Conservation (phyloP, 345 rosid genomes). For the Gossypium thurberi region DNA sequence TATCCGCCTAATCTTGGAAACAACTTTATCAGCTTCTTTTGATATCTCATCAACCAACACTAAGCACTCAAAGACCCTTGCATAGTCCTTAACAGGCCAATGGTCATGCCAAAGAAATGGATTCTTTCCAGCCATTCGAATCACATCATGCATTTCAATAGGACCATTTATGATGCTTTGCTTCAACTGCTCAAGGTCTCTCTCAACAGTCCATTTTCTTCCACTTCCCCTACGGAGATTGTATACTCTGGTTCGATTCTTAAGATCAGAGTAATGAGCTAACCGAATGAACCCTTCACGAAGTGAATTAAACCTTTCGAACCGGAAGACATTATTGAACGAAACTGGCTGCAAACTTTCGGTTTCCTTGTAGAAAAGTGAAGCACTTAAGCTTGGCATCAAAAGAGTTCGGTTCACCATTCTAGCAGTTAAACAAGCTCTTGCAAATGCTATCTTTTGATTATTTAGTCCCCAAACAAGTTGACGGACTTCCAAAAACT, state of each 20-base stretch:
- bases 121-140: conserved; percentile 56
- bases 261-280: conserved; percentile 52
- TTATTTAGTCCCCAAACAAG: conserved; percentile 97
- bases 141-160: conserved; percentile 53
- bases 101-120: conserved; percentile 98
- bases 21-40: conserved; percentile 73
- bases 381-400: conserved; percentile 90
- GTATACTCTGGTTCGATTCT: conserved; percentile 32
- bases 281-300: conserved; percentile 67
- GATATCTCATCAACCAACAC: conserved; percentile 64
- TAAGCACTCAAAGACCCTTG: conserved; percentile 77
- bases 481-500: conserved; percentile 83
- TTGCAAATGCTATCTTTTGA: conserved; percentile 96
- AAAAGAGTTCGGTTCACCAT: conserved; percentile 77
- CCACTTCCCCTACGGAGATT: conserved; percentile 88
- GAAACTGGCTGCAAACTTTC: conserved; percentile 71
- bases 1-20: conserved; percentile 54
- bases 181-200: conserved; percentile 69
- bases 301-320: conserved; percentile 60
- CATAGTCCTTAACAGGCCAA: conserved; percentile 91
- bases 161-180: conserved; percentile 26
- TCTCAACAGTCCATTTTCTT: conserved; percentile 76
- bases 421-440: conserved; percentile 89
- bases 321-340: conserved; percentile 67
- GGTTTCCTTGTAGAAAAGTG: conserved; percentile 83